These are phyloP conservation scores for Eucalyptus victrix DNA, from an alignment of 345 rosid species.

Conservation along the genomic window DNA sequence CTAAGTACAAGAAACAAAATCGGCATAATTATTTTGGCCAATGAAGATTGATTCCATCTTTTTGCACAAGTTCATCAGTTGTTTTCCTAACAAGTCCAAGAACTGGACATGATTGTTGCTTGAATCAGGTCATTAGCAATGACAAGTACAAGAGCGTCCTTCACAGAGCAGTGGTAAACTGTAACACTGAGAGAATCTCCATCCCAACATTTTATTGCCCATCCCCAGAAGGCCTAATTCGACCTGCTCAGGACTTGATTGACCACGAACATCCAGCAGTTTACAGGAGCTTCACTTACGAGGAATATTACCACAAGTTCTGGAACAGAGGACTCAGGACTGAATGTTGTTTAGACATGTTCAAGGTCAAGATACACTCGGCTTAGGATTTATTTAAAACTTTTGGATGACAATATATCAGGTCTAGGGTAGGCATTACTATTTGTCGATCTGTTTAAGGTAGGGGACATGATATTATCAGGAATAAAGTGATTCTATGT, in stretches of 20 bases:
- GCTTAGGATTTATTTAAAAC: not conserved
- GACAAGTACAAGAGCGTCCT: conserved; percentile 32
- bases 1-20: not conserved
- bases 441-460: too few relatives aligned
- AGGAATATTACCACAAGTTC: conserved; percentile 49
- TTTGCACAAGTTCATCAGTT: not conserved
- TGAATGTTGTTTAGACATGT: conserved; percentile 48
- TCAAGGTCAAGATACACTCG: conserved; percentile 26
- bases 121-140: conserved; percentile 21
- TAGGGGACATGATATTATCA: too few relatives aligned
- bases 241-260: conserved; percentile 10
- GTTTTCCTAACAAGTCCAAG: not conserved
- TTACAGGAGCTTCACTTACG: conserved; percentile 18
- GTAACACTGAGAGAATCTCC: conserved; percentile 15
- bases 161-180: conserved; percentile 33
- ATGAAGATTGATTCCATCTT: not conserved
- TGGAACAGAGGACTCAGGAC: conserved; percentile 47
- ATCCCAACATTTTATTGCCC: conserved; percentile 36
- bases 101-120: not conserved
- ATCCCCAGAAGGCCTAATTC: conserved; percentile 18
- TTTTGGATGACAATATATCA: too few relatives aligned
- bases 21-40: not conserved
- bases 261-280: conserved; percentile 7
- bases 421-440: too few relatives aligned
- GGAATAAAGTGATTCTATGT: too few relatives aligned